Evolutionary conservation across 2,329 filamentous ascomycete genomes (phyloP).

Genomic region (Geosmithia putterillii): DNA sequence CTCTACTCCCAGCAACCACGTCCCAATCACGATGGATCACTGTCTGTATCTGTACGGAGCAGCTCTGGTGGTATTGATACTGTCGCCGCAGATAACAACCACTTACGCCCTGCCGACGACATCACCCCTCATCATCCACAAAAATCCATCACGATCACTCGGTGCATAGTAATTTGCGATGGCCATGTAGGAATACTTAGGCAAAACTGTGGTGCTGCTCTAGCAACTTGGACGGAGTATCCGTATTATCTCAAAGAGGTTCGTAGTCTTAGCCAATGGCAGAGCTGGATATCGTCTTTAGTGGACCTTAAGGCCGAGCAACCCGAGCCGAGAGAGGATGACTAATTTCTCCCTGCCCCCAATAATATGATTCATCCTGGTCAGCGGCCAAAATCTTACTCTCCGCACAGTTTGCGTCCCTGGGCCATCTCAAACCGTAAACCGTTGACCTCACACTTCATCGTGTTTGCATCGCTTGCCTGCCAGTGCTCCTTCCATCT

Average conservation of each 20-base stretch:
- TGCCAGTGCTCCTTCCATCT: constrained; percentile 6
- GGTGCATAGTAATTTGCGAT: no score
- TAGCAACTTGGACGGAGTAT: not conserved
- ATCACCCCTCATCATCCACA: no score
- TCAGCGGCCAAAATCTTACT: not conserved
- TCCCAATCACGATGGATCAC: no score
- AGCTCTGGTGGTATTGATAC: no score
- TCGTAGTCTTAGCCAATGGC: constrained; percentile 17
- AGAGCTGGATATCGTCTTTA: constrained; percentile 1
- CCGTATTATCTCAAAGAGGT: not conserved
- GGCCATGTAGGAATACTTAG: no score
- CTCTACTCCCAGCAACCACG: no score
- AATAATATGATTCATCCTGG: not conserved
- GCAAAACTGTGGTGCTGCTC: not conserved
- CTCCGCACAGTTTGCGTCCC: constrained; percentile 1
- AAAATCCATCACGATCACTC: no score
- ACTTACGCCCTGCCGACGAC: no score
- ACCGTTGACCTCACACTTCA: constrained; percentile 1
- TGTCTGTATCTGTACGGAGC: no score
- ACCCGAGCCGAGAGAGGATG: constrained; percentile 15
- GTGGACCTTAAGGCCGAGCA: constrained; percentile 20
- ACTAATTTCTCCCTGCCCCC: constrained; percentile 1
- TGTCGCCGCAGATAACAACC: no score
- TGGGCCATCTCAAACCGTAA: not conserved
- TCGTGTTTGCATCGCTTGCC: constrained; percentile 5